These are phyloP conservation scores for Schwanniomyces yamadae DNA, from an alignment of 805 yeast species.

Conservation along the genomic window DNA sequence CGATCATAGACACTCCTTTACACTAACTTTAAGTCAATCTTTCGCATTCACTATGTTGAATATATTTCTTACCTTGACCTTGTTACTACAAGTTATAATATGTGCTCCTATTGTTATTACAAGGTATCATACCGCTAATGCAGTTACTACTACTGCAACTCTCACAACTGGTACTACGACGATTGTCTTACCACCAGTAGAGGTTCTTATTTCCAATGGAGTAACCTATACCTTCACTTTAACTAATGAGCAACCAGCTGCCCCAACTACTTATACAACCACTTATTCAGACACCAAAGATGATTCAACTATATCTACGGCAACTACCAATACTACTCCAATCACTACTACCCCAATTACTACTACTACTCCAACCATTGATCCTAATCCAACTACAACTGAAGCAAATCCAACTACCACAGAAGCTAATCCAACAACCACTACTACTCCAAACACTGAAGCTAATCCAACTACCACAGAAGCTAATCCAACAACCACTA, in stretches of 20 bases:
- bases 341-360: constrained; percentile 10
- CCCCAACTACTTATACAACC: constrained; percentile 35
- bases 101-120: constrained; percentile 47
- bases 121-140: constrained; percentile 54
- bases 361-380: constrained; percentile 26
- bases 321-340: constrained; percentile 12
- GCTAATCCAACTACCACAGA: constrained; percentile 8
- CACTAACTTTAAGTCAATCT: constrained; percentile 1
- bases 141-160: constrained; percentile 46
- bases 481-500: constrained; percentile 9
- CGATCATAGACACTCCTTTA: constrained; percentile 4
- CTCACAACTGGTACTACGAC: constrained; percentile 49
- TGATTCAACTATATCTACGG: constrained; percentile 6
- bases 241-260: constrained; percentile 30
- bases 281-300: constrained; percentile 14
- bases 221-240: constrained; percentile 50
- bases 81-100: constrained; percentile 18
- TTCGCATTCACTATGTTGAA: constrained; percentile 6
- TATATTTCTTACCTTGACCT: constrained; percentile 13
- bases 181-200: constrained; percentile 51
- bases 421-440: constrained; percentile 15
- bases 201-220: constrained; percentile 51
- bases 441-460: constrained; percentile 10
- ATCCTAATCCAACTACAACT: constrained; percentile 31
- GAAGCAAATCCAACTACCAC: constrained; percentile 19